Percentiles rank a stretch among this genome's conserved stretches.
These are phyloP conservation scores for Xylaria acuta DNA, from an alignment of 495 filamentous ascomycete species.

Conservation along the genomic window DNA sequence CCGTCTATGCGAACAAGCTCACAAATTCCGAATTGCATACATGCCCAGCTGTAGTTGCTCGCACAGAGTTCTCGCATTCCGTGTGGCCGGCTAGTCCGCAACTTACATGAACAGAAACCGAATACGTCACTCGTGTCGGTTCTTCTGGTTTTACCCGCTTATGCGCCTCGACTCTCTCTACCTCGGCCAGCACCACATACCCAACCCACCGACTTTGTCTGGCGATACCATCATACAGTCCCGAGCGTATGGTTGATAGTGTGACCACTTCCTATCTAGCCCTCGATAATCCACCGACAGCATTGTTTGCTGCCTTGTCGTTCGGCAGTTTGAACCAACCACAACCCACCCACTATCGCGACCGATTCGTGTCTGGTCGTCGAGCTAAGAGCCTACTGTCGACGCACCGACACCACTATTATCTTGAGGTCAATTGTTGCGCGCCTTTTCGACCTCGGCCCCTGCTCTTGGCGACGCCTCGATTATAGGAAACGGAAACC, in stretches of 20 bases:
- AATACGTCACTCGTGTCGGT: conserved; percentile 12
- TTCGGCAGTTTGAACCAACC: background rate
- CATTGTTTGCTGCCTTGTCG: background rate
- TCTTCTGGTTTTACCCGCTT: background rate
- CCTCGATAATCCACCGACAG: background rate
- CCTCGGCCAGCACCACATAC: background rate
- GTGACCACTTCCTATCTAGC: background rate
- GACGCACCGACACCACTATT: background rate
- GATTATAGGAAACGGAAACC: background rate
- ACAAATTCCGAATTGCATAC: background rate
- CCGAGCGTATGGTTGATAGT: background rate
- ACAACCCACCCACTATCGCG: conserved; percentile 1
- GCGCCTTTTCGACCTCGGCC: background rate
- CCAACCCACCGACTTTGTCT: background rate
- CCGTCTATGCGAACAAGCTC: background rate
- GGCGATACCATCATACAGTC: background rate
- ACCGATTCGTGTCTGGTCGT: background rate
- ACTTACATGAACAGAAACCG: background rate
- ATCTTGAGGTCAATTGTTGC: background rate
- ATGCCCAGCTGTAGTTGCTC: too few relatives aligned
- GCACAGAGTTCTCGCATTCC: background rate
- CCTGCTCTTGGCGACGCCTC: background rate
- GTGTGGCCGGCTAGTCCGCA: background rate
- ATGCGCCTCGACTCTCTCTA: background rate
- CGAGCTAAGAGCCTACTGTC: background rate